phyloP scores from a whole-genome alignment of 2,329 filamentous ascomycete species.

The Penicillium sp. region DNA sequence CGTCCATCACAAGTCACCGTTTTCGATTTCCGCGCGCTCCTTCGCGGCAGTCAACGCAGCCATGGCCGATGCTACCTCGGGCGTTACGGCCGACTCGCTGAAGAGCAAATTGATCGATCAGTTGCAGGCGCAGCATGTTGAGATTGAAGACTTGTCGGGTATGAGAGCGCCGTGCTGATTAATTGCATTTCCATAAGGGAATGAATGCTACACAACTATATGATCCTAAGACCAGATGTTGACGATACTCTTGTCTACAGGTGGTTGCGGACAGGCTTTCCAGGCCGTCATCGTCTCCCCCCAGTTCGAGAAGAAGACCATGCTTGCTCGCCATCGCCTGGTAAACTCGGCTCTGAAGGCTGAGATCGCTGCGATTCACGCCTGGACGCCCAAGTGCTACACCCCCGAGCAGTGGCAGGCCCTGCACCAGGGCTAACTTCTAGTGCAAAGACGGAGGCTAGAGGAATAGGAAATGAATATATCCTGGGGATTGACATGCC shows the following conservation, averaged over 20 bases:
- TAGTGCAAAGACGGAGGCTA: no score
- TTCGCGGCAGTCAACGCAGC: constrained; percentile 30
- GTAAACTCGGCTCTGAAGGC: constrained; percentile 75
- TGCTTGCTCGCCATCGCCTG: constrained; percentile 74
- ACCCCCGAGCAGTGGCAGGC: constrained; percentile 82
- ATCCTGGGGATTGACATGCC: no score
- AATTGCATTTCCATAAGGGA: no score
- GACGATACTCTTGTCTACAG: constrained; percentile 35
- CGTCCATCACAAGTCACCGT: constrained; percentile 20
- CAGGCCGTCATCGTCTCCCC: constrained; percentile 62
- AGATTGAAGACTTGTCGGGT: constrained; percentile 91
- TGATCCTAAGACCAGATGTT: no score
- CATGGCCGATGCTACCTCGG: constrained; percentile 44
- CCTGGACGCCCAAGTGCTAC: constrained; percentile 89
- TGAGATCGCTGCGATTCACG: constrained; percentile 84
- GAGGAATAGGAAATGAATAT: no score
- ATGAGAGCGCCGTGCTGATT: no score
- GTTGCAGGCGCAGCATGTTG: constrained; percentile 67
- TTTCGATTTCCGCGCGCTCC: constrained; percentile 30
- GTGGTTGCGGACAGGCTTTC: constrained; percentile 63
- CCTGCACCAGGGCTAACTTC: constrained; percentile 51
- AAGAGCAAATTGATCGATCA: constrained; percentile 59
- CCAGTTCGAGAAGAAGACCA: constrained; percentile 61
- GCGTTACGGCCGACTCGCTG: constrained; percentile 65
- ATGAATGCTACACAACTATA: no score